These are phyloP conservation scores for Leishmania major DNA, from an alignment of 208 protist species.

Conservation along the genomic window DNA sequence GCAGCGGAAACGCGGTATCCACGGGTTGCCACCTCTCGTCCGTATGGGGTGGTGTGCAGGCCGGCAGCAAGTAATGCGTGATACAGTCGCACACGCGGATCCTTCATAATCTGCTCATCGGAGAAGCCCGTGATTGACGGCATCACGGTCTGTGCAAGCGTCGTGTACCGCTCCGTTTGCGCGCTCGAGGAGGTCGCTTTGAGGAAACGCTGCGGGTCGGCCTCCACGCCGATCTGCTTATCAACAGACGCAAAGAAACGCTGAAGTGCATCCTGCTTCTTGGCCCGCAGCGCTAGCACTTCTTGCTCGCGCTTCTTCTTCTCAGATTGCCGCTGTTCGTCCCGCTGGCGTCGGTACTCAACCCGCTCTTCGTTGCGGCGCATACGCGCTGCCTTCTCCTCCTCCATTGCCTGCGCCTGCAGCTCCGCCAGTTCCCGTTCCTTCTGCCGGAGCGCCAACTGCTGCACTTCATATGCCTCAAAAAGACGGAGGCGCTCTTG, in stretches of 20 bases:
- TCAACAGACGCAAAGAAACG: slow-evolving; percentile 77
- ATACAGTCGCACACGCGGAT: slow-evolving; percentile 82
- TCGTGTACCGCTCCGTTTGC: slow-evolving; percentile 42
- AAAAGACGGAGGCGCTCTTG: slow-evolving; percentile 64
- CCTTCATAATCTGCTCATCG: slow-evolving; percentile 76
- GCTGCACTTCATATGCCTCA: slow-evolving; percentile 43
- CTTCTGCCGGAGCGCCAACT: slow-evolving; percentile 40
- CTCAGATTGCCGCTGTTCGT: slow-evolving; percentile 40
- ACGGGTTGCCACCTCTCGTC: slow-evolving; percentile 62
- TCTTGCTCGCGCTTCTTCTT: slow-evolving; percentile 44
- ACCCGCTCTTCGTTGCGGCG: slow-evolving; percentile 63
- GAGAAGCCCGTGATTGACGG: slow-evolving; percentile 58
- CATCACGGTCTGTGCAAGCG: slow-evolving; percentile 42
- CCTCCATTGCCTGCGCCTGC: slow-evolving; percentile 39
- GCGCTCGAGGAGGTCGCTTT: slow-evolving; percentile 65
- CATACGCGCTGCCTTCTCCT: slow-evolving; percentile 40
- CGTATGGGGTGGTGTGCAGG: slow-evolving; percentile 79
- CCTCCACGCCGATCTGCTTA: slow-evolving; percentile 59
- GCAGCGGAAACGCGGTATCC: slow-evolving; percentile 69
- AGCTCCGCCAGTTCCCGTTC: slow-evolving; percentile 43
- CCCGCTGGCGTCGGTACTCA: slow-evolving; percentile 47
- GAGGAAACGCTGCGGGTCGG: slow-evolving; percentile 59
- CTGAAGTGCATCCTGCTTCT: slow-evolving; percentile 62
- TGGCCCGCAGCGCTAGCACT: slow-evolving; percentile 38
- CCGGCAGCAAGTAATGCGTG: slow-evolving; percentile 75